These are phyloP conservation scores for Cryptococcus sp. DNA, from an alignment of 1,284 basidiomycete species.

Conservation along the genomic window DNA sequence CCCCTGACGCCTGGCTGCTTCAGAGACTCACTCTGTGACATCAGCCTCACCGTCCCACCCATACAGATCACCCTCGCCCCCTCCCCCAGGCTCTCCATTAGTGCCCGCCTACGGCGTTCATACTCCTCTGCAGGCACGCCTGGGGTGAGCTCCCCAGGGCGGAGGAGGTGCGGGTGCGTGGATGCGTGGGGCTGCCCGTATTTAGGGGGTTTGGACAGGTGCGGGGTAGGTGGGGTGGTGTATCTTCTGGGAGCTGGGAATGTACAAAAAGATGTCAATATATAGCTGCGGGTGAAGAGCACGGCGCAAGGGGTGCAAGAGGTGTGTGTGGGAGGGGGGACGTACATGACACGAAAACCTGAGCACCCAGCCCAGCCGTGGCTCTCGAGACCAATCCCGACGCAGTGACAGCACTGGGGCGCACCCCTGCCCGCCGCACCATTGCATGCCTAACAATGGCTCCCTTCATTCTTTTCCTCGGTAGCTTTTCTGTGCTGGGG, in stretches of 20 bases:
- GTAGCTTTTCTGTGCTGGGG: too few relatives aligned
- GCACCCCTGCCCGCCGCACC: too few relatives aligned
- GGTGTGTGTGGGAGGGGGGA: too few relatives aligned
- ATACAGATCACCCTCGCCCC: conserved; percentile 75
- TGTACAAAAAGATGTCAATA: too few relatives aligned
- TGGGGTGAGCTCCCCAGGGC: conserved; percentile 70
- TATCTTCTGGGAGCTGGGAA: not conserved
- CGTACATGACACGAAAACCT: too few relatives aligned
- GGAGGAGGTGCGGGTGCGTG: conserved; percentile 77
- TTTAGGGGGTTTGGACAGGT: conserved; percentile 58
- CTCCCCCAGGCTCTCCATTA: conserved; percentile 76
- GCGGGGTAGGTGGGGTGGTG: not conserved
- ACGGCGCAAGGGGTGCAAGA: too few relatives aligned
- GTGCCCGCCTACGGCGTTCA: conserved; percentile 64
- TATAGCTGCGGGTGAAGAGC: too few relatives aligned
- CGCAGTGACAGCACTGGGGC: too few relatives aligned
- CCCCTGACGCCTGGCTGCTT: not conserved
- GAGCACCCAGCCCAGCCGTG: too few relatives aligned
- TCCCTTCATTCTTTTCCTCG: too few relatives aligned
- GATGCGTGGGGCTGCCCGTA: conserved; percentile 72
- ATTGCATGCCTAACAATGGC: too few relatives aligned
- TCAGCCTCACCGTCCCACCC: conserved; percentile 77
- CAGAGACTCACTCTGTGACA: conserved; percentile 70
- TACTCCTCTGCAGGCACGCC: conserved; percentile 82
- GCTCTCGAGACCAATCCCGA: too few relatives aligned